Percentiles rank a stretch among this genome's conserved stretches.
Evolutionary conservation across 2,329 filamentous ascomycete species (phyloP).

Genomic region (Cladophialophora carrionii): DNA sequence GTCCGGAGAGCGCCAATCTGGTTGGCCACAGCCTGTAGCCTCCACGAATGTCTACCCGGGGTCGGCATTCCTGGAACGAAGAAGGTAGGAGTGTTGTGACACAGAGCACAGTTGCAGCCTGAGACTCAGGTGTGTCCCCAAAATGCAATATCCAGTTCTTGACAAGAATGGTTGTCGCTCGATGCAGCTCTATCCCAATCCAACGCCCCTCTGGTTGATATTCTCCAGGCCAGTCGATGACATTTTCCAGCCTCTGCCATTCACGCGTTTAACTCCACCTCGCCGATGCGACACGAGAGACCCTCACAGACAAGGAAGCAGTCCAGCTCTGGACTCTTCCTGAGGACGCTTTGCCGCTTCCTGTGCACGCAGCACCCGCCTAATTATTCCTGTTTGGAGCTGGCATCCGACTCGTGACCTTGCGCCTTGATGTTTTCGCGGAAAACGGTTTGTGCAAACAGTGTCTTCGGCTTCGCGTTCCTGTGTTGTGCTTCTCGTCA

Average conservation of each 20-base stretch:
- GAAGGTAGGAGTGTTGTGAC: neutral
- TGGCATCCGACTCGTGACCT: neutral
- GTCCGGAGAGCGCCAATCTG: neutral
- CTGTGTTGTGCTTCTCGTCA: conserved; percentile 11
- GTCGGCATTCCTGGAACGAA: neutral
- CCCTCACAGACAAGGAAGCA: neutral
- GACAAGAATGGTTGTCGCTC: neutral
- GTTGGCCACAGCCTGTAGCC: neutral
- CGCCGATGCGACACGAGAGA: neutral
- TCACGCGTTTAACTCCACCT: neutral
- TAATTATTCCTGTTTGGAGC: neutral
- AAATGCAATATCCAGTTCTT: neutral
- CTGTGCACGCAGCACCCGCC: neutral
- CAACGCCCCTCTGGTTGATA: neutral
- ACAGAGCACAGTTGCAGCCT: neutral
- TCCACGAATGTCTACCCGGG: neutral
- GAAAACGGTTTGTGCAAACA: conserved; percentile 51
- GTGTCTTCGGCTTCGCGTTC: conserved; percentile 45
- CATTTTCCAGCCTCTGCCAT: neutral
- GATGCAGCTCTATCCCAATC: neutral
- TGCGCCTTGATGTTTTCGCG: conserved; percentile 43
- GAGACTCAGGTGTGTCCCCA: neutral
- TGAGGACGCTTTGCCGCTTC: neutral
- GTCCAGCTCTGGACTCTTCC: neutral
- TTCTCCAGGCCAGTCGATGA: neutral